A percentile compares a stretch with the other conserved stretches of the same genome.
phyloP scores from a whole-genome alignment of 164 flowering plant species.

The Magnolia kwangsiensis region DNA sequence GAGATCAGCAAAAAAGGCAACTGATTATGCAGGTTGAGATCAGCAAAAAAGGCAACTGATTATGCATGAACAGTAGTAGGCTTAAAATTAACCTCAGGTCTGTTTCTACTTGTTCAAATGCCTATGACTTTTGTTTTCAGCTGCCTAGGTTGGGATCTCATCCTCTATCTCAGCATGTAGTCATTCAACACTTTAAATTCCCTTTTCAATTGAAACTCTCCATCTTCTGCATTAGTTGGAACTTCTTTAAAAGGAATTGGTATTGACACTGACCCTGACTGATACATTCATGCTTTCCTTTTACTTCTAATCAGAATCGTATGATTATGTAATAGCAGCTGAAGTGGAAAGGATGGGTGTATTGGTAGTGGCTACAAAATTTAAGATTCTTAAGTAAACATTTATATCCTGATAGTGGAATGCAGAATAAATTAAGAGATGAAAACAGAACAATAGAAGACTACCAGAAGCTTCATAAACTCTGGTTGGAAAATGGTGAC shows the following conservation, averaged over 20 bases:
- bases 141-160: neutral
- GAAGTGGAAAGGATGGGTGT: neutral
- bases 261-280: too few species aligned
- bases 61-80: too few species aligned
- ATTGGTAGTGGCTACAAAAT: neutral
- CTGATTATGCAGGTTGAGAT: too few species aligned
- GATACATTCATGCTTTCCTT: neutral
- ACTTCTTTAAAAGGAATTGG: neutral
- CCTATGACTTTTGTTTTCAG: too few species aligned
- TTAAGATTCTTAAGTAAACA: neutral
- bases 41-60: too few species aligned
- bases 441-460: neutral
- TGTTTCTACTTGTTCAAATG: too few species aligned
- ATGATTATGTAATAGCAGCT: neutral
- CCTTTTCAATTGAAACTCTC: neutral
- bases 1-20: too few species aligned
- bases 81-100: too few species aligned
- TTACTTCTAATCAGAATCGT: too few species aligned
- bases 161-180: neutral
- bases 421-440: neutral
- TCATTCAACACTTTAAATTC: neutral
- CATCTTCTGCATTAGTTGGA: neutral
- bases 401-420: neutral
- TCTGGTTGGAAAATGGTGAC: neutral
- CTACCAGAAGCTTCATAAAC: neutral